Percentiles rank a stretch among this genome's conserved stretches.
Evolutionary conservation across 2,329 filamentous ascomycete species (phyloP).

Genomic region (Neonectria sp.): DNA sequence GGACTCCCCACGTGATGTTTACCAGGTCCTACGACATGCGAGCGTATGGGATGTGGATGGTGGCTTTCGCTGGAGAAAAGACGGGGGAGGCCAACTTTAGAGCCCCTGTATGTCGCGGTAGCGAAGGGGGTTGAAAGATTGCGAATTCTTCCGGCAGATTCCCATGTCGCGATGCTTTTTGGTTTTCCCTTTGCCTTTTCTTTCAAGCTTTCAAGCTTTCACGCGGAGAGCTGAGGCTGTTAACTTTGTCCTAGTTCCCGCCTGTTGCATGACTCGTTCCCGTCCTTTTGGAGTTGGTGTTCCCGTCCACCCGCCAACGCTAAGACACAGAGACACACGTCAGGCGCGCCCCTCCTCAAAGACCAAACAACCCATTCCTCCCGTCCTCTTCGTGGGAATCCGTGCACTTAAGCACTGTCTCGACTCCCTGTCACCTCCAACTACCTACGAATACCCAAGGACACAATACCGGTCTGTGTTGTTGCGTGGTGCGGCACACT

Average conservation of each 20-base stretch:
- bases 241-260: conserved; percentile 2
- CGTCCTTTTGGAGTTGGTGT: conserved; percentile 24
- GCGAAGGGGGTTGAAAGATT: conserved; percentile 7
- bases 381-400: conserved; percentile 17
- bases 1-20: conserved; percentile 26
- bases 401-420: conserved; percentile 18
- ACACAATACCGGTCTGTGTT: conserved; percentile 22
- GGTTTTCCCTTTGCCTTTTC: not conserved
- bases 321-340: conserved; percentile 33
- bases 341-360: conserved; percentile 21
- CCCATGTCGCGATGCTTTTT: not conserved
- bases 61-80: conserved; percentile 16
- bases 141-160: conserved; percentile 1
- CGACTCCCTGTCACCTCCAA: conserved; percentile 12
- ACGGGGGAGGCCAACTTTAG: conserved; percentile 7
- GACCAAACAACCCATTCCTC: conserved; percentile 28
- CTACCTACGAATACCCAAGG: conserved; percentile 27
- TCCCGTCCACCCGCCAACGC: conserved; percentile 48
- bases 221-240: not conserved
- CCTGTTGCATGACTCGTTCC: conserved; percentile 25
- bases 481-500: conserved; percentile 7
- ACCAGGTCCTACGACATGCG: conserved; percentile 9
- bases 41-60: conserved; percentile 20
- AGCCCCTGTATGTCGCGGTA: conserved; percentile 2
- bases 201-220: not conserved